Conservation (phyloP, 805 yeast genomes). For the Kuraishia hungarica region DNA sequence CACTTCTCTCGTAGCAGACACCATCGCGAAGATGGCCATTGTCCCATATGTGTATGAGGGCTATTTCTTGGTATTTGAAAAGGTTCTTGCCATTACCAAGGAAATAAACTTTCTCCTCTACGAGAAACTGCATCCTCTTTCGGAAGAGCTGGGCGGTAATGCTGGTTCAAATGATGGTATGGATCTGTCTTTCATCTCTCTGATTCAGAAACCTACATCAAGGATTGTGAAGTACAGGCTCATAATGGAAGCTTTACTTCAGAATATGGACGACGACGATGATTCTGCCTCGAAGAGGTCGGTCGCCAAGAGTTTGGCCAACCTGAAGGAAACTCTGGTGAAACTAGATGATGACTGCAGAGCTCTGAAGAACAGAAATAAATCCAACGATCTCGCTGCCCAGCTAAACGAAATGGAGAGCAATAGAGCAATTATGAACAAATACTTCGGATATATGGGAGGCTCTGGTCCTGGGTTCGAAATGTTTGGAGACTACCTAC, state of each 20-base stretch:
- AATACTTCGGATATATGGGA: slow-evolving; percentile 4
- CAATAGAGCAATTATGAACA: slow-evolving; percentile 10
- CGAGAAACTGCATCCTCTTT: slow-evolving; percentile 23
- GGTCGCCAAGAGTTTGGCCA: background rate
- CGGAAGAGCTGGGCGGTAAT: slow-evolving; percentile 34
- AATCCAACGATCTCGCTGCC: background rate
- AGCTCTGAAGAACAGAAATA: background rate
- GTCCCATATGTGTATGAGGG: slow-evolving; percentile 22
- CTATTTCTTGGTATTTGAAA: slow-evolving; percentile 24
- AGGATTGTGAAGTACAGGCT: slow-evolving; percentile 42
- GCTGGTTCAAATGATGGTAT: slow-evolving; percentile 8
- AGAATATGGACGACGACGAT: slow-evolving; percentile 17
- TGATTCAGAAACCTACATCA: slow-evolving; percentile 45
- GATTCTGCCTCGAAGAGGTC: slow-evolving; percentile 11
- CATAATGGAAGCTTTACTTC: slow-evolving; percentile 33
- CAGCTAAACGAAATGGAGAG: slow-evolving; percentile 2
- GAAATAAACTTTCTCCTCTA: slow-evolving; percentile 14
- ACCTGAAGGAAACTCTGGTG: slow-evolving; percentile 3
- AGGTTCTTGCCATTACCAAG: slow-evolving; percentile 23
- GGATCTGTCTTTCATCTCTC: slow-evolving; percentile 46
- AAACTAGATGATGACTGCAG: slow-evolving; percentile 9
- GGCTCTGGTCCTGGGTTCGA: slow-evolving; percentile 26
- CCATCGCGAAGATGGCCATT: slow-evolving; percentile 16
- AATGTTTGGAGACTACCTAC: slow-evolving; percentile 35
- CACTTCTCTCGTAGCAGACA: slow-evolving; percentile 3